Evolutionary conservation across 331 rosid species (phyloP), one percentile per base, ranked within the genome.

Genomic region (Erythrophleum ivorense): DNA sequence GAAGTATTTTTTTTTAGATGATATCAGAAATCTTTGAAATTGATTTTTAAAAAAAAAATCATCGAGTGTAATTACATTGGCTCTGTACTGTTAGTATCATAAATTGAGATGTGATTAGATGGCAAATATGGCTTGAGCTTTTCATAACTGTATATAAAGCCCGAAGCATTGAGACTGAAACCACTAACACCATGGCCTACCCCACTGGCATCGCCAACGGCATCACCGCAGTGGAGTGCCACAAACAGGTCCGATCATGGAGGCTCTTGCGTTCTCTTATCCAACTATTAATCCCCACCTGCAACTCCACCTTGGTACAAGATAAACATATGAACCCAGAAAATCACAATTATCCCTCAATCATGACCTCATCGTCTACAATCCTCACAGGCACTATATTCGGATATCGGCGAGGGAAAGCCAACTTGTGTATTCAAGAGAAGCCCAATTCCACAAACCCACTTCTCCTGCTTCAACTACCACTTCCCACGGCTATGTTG

Each of bases 191-290:
- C 82, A 83, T 87, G 86, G 77, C 62, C 59, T 64, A 71, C 50
- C 76, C 81, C 60, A 15, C 73, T 67, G 65, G 38, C 83, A 49
- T 79, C 15, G 19, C 74, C 46, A 74, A 50, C 38, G 80, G 73
- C 45, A 80, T 89, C 83, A 84, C 88, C 79, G 65, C 79, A 36
- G 94, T 90, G 7, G 94, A 90, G 76, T 90, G 91, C 88, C 90
- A 90, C 21, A 90, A 88, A 12, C 90, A 90, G 79, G 94, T 90
- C 69, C 88, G 91, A 50, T 88, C 94, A 14, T 90, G 91, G 91
- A 84, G 87, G 78, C 84, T 90, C 48, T 82, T 90, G 15, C 91
- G 87, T 62, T 86, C 90, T 41, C 89, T 90, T 48, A 36, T 81
- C 10, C 84, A 88, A 71, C 79, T 88, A n/a, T 84, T 90, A n/a